A percentile compares a stretch with the other conserved stretches of the same genome.
Evolutionary conservation across 2,329 filamentous ascomycete species (phyloP).

Genomic region (Ampelomyces quisqualis): DNA sequence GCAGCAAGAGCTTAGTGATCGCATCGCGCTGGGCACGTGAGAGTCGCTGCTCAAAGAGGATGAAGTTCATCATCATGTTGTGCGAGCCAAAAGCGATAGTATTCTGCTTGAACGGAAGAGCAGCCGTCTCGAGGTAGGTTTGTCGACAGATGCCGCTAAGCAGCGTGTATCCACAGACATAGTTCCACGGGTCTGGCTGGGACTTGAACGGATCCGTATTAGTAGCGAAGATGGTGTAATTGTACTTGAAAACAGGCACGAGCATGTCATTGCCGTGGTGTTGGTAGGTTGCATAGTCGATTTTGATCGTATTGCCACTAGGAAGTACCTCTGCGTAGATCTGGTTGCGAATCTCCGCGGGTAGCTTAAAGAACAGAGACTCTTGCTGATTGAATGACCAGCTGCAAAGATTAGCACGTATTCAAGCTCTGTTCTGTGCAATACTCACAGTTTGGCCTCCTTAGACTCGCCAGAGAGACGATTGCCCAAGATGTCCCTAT

Average conservation of each 20-base stretch:
- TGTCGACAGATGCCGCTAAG: conserved; percentile 34
- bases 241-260: conserved; percentile 26
- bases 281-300: conserved; percentile 26
- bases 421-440: background rate
- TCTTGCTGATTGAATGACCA: conserved; percentile 28
- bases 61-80: conserved; percentile 32
- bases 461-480: conserved; percentile 12
- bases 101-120: conserved; percentile 29
- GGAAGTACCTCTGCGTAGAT: conserved; percentile 27
- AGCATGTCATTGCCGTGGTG: background rate
- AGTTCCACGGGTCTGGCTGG: conserved; percentile 5
- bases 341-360: conserved; percentile 19
- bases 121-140: conserved; percentile 32
- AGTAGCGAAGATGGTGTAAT: conserved; percentile 17
- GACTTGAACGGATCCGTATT: conserved; percentile 14
- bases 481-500: conserved; percentile 10
- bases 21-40: conserved; percentile 22
- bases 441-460: conserved; percentile 19
- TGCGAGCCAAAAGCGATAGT: conserved; percentile 22
- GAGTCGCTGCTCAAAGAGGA: conserved; percentile 24
- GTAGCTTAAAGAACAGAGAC: conserved; percentile 29
- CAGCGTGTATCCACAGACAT: conserved; percentile 15
- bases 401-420: conserved; percentile 8
- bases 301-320: conserved; percentile 30
- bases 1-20: conserved; percentile 21